Base-by-base conservation (phyloP, 257 asterid genomes). In the Ligustrum vulgare region DNA sequence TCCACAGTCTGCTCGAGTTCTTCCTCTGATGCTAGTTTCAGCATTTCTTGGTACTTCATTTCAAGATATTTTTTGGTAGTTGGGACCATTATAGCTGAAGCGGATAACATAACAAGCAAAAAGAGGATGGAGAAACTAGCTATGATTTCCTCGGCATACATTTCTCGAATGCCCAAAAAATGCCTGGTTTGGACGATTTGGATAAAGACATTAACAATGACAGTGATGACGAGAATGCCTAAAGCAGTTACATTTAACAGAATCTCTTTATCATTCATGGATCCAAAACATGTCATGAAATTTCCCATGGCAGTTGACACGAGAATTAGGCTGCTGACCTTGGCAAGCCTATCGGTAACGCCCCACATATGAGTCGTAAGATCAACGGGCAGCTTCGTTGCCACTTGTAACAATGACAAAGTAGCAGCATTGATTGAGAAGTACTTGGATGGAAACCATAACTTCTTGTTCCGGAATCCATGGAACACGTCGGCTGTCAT, bases 301-400 rank as follows among this genome's bases (percentile, higher is more conserved):
- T 84, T 79, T 8, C 76, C 88, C 73, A 76, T 79, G 51, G 78
- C 78, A 28, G 80, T 79, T 2, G 85, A 45, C 85, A 84, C 81
- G 77, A 84, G 79, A 6, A 82, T 74, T 8, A 72, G 56, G 78
- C 83, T 84, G 58, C 83, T 78, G 0, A 84, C 72, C 72, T 84
- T 81, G 6, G 88, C 88, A 0, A 84, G 85, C 22, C 83, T 76
- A 36, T 84, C 85, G 0, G 81, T 84, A 25, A 8, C 45, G 0
- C 83, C 79, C n/a, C 66, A 78, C 82, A 84, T 81, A 1, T 71
- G 66, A 0, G 88, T 81, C 1, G 84, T 78, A 11, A 84, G 82
- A 25, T 84, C 88, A 35, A 84, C 74, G 0, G 84, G 82, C 5
- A 84, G 80, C 85, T 84, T 81, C 82, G 81, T 73, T 1, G 82